Percentiles rank a stretch among this genome's conserved stretches.
Conservation (phyloP, 2,329 filamentous ascomycete genomes). For the Fusarium sp. region DNA sequence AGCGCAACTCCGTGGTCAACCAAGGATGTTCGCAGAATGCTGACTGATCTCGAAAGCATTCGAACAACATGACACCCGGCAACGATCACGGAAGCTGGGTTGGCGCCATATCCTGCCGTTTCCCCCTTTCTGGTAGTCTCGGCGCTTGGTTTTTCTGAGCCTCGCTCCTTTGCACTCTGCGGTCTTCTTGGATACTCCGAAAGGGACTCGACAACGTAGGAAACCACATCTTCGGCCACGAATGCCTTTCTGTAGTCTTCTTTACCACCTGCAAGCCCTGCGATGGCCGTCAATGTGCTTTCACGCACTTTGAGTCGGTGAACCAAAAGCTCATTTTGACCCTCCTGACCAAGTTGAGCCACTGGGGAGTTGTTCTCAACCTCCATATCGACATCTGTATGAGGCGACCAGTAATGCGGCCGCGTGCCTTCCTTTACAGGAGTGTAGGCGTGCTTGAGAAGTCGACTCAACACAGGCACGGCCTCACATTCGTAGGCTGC, state of each 20-base stretch:
- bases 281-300: slow-evolving; percentile 78
- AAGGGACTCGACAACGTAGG: slow-evolving; percentile 85
- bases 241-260: slow-evolving; percentile 85
- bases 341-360: slow-evolving; percentile 65
- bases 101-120: slow-evolving; percentile 68
- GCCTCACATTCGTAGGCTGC: slow-evolving; percentile 75
- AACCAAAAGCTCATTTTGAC: slow-evolving; percentile 65
- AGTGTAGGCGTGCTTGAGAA: slow-evolving; percentile 61
- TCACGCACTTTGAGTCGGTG: slow-evolving; percentile 82
- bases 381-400: slow-evolving; percentile 47
- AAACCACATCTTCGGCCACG: slow-evolving; percentile 81
- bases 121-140: slow-evolving; percentile 42
- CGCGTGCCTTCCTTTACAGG: slow-evolving; percentile 47
- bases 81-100: slow-evolving; percentile 79
- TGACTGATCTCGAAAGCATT: slow-evolving; percentile 85
- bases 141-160: slow-evolving; percentile 49
- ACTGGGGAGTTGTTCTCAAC: slow-evolving; percentile 46
- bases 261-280: slow-evolving; percentile 81
- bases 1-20: slow-evolving; percentile 84
- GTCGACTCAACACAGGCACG: slow-evolving; percentile 55
- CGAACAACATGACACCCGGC: slow-evolving; percentile 85
- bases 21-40: slow-evolving; percentile 82
- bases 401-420: slow-evolving; percentile 51
- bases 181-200: slow-evolving; percentile 62
- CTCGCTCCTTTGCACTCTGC: slow-evolving; percentile 52